A percentile compares a stretch with the other conserved stretches of the same genome.
phyloP scores from a whole-genome alignment of 352 stramenopile species.

The Aphanomyces astaci region DNA sequence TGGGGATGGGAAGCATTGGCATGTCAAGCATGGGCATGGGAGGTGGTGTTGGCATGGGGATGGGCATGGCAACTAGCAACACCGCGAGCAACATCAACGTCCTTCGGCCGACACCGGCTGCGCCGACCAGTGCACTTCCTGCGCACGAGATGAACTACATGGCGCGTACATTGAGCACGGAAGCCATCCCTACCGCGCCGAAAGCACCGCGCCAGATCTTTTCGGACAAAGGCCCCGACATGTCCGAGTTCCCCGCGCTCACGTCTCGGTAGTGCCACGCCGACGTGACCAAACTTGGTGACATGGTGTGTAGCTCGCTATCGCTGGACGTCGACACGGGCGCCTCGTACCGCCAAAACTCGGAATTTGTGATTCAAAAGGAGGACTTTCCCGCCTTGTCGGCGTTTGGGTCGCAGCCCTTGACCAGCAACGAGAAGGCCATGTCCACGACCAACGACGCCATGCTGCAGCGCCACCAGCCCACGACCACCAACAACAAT shows the following conservation, averaged over 20 bases:
- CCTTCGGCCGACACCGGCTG: not conserved
- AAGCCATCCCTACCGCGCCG: not conserved
- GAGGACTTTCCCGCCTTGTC: constrained; percentile 78
- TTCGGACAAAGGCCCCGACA: constrained; percentile 39
- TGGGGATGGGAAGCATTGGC: constrained; percentile 16
- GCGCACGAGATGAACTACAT: constrained; percentile 10
- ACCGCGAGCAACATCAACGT: not conserved
- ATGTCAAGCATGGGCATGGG: constrained; percentile 18
- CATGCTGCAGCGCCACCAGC: constrained; percentile 32
- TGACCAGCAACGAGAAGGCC: constrained; percentile 37
- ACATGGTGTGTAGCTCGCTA: not conserved
- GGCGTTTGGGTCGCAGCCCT: constrained; percentile 37
- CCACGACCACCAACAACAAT: constrained; percentile 3
- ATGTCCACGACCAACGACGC: constrained; percentile 56
- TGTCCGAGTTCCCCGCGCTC: constrained; percentile 77
- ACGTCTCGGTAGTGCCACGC: constrained; percentile 54
- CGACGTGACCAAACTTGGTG: too few species aligned
- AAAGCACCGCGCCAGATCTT: not conserved
- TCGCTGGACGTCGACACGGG: not conserved
- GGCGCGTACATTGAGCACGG: not conserved
- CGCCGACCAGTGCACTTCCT: not conserved
- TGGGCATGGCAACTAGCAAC: not conserved
- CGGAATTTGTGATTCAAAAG: constrained; percentile 83
- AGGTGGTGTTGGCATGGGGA: constrained; percentile 6
- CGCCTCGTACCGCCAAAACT: constrained; percentile 22